Conservation (phyloP, 202 grass and related monocot species). For the Miscanthus sacchariflorus region DNA sequence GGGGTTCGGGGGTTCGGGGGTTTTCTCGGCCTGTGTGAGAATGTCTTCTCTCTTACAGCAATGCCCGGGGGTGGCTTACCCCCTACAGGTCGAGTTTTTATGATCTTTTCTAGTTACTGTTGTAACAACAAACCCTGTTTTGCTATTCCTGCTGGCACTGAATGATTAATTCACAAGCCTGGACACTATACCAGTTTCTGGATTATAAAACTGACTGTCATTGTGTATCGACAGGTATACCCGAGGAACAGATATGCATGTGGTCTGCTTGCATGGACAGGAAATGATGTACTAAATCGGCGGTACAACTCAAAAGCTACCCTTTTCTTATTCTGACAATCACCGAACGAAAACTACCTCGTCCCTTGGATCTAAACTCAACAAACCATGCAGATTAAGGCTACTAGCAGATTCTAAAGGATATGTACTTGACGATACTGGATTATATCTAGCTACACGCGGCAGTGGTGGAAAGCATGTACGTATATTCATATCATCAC, state of each 20-base stretch:
- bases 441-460: constrained; percentile 75
- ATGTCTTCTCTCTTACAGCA: too few species aligned
- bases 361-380: background rate
- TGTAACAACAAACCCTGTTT: background rate
- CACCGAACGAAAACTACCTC: background rate
- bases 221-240: constrained; percentile 66
- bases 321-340: constrained; percentile 6
- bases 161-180: background rate
- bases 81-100: too few species aligned
- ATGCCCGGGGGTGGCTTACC: too few species aligned
- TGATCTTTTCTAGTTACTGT: constrained; percentile 1
- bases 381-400: constrained; percentile 67
- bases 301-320: constrained; percentile 54
- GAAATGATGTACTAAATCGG: constrained; percentile 96
- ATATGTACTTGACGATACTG: constrained; percentile 82
- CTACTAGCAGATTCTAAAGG: constrained; percentile 92
- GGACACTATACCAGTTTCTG: background rate
- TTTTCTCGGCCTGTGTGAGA: too few species aligned
- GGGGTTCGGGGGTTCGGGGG: too few species aligned
- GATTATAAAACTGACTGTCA: constrained; percentile 18
- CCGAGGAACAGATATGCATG: constrained; percentile 86
- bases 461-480: constrained; percentile 73
- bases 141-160: background rate
- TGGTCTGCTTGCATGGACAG: constrained; percentile 89
- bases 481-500: constrained; percentile 11